These are phyloP conservation scores for Mycena sp. DNA, from an alignment of 1,284 basidiomycete species.

Conservation along the genomic window DNA sequence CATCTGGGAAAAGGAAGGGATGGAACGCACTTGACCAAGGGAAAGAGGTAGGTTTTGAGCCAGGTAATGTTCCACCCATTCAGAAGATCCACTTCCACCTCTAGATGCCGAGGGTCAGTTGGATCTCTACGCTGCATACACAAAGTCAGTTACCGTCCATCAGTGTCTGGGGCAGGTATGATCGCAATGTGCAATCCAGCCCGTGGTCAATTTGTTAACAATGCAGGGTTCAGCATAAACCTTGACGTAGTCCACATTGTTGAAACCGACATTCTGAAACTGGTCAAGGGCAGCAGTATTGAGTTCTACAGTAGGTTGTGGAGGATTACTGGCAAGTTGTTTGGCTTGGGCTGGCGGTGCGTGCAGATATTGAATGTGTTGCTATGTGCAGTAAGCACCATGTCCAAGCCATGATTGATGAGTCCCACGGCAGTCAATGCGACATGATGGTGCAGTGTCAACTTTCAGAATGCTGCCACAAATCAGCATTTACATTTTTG, in stretches of 20 bases:
- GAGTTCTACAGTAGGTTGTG: background rate
- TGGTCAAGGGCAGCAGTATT: slow-evolving; percentile 4
- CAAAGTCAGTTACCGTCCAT: slow-evolving; percentile 2
- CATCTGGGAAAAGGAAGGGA: background rate
- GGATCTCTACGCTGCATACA: background rate
- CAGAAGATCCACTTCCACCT: background rate
- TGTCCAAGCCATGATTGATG: slow-evolving; percentile 6
- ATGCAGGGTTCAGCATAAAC: slow-evolving; percentile 2
- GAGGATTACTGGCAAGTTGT: background rate
- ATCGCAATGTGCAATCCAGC: slow-evolving; percentile 2
- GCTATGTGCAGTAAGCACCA: background rate
- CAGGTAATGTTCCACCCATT: slow-evolving; percentile 1
- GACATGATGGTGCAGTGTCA: background rate
- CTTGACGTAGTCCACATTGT: slow-evolving; percentile 9
- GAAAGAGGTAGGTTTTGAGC: background rate
- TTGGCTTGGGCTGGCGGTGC: background rate
- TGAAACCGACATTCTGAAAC: slow-evolving; percentile 12
- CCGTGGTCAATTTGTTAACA: background rate
- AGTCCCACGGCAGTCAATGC: background rate
- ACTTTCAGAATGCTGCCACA: background rate
- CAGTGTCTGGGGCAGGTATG: background rate
- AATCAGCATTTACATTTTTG: background rate
- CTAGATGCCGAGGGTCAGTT: background rate
- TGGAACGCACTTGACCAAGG: background rate
- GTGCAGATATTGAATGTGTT: slow-evolving; percentile 2